Conservation (phyloP, 148 eudicot species). For the Rhododendron simsii region DNA sequence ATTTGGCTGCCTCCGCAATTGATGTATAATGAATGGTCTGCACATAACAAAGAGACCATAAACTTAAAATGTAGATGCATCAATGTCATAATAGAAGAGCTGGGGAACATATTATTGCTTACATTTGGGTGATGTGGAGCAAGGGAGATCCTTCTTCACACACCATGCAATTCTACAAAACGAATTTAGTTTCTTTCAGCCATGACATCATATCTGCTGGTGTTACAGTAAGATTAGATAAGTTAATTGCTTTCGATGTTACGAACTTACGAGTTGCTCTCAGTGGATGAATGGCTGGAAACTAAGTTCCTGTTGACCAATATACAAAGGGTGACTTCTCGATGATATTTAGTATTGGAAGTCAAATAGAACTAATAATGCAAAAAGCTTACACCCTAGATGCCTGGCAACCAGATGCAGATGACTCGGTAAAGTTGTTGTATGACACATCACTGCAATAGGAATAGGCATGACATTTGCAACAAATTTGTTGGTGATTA, state of each 20-base stretch:
- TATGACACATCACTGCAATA: slow-evolving; percentile 79
- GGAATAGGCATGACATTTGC: not conserved
- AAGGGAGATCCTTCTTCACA: slow-evolving; percentile 52
- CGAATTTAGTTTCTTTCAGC: not conserved
- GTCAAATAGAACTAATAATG: not conserved
- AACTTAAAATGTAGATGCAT: not conserved
- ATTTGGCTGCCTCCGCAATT: slow-evolving; percentile 50
- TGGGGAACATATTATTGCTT: slow-evolving; percentile 7
- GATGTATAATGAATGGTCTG: slow-evolving; percentile 62
- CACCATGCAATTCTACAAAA: slow-evolving; percentile 39
- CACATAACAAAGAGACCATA: not conserved
- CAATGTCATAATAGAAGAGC: not conserved
- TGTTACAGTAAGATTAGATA: not conserved
- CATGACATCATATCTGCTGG: not conserved
- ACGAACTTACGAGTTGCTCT: slow-evolving; percentile 42
- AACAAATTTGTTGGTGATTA: not conserved
- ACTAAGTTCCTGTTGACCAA: slow-evolving; percentile 52
- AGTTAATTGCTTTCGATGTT: not conserved
- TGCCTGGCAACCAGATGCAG: slow-evolving; percentile 40
- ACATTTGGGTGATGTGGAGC: slow-evolving; percentile 36
- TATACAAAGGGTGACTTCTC: slow-evolving; percentile 3
- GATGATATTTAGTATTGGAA: not conserved
- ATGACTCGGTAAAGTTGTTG: slow-evolving; percentile 55
- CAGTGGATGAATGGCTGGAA: slow-evolving; percentile 41
- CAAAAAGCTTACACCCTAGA: slow-evolving; percentile 47